phyloP scores from a whole-genome alignment of 805 yeast genomes.

The Cyberlindnera samutprakarnensis region DNA sequence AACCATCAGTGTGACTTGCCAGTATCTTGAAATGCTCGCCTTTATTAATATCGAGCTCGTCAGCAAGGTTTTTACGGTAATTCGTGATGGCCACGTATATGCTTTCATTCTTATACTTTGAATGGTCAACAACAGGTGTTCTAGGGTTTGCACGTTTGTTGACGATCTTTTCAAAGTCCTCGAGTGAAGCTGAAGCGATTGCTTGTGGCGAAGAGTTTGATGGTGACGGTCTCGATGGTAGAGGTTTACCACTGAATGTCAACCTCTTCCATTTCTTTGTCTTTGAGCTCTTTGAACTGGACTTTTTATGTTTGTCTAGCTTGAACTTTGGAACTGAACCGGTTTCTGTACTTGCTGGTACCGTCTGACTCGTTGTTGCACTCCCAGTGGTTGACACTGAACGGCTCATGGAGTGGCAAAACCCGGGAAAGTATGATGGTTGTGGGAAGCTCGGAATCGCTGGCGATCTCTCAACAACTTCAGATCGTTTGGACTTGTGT shows the following conservation, averaged over 20 bases:
- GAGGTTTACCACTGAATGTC: conserved; percentile 11
- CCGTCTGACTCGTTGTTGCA: conserved; percentile 9
- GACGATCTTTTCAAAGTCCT: conserved; percentile 1
- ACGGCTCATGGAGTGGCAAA: conserved; percentile 3
- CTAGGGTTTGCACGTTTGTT: conserved; percentile 13
- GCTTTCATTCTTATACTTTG: conserved; percentile 5
- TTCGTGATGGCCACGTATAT: conserved; percentile 17
- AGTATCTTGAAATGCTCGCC: conserved; percentile 29
- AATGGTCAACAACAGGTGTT: conserved; percentile 12
- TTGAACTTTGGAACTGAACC: conserved; percentile 12
- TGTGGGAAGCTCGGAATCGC: conserved; percentile 20
- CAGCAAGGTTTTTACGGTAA: conserved; percentile 27
- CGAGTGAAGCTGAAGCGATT: conserved; percentile 14
- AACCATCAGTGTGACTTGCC: conserved; percentile 36
- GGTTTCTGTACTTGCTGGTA: conserved; percentile 5
- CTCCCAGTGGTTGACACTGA: conserved; percentile 5
- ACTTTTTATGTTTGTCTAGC: conserved; percentile 6
- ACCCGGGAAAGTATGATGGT: conserved; percentile 5
- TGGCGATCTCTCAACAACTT: conserved; percentile 13
- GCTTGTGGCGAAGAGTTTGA: not conserved
- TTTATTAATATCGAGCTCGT: conserved; percentile 25
- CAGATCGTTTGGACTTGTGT: conserved; percentile 8
- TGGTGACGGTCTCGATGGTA: conserved; percentile 14
- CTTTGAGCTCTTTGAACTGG: conserved; percentile 1
- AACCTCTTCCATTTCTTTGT: not conserved